Conservation (phyloP, 306 rosid species). For the Malus sieversii region DNA sequence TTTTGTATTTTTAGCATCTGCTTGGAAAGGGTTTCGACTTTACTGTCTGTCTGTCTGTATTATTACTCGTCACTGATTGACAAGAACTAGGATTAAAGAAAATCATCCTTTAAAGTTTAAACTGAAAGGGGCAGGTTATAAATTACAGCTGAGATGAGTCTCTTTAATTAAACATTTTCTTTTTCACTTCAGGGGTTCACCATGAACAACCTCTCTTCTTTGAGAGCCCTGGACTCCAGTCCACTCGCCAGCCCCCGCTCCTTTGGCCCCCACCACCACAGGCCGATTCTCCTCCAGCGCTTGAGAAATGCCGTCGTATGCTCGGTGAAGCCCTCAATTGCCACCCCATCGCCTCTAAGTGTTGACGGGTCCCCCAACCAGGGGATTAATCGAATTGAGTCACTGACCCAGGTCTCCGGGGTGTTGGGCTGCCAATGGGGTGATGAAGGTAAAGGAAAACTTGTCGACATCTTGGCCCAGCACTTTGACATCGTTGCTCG, state of each 20-base stretch:
- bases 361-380: conserved; percentile 33
- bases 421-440: conserved; percentile 97
- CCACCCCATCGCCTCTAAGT: conserved; percentile 42
- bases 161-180: not conserved
- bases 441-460: conserved; percentile 96
- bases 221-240: conserved; percentile 36
- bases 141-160: too few species aligned
- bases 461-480: conserved; percentile 79
- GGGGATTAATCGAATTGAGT: conserved; percentile 42
- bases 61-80: too few species aligned
- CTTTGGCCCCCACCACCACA: conserved; percentile 4
- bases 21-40: too few species aligned
- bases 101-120: too few species aligned
- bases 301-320: conserved; percentile 31
- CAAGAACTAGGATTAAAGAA: too few species aligned
- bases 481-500: conserved; percentile 93
- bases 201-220: conserved; percentile 62
- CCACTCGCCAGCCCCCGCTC: conserved; percentile 29
- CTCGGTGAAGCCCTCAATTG: conserved; percentile 33
- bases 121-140: too few species aligned
- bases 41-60: too few species aligned
- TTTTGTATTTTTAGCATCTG: too few species aligned
- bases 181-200: not conserved
- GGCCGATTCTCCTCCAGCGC: not conserved
- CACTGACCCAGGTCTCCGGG: conserved; percentile 77